These are phyloP conservation scores for Suillus brevipes DNA, from an alignment of 768 basidiomycete species.

Conservation along the genomic window DNA sequence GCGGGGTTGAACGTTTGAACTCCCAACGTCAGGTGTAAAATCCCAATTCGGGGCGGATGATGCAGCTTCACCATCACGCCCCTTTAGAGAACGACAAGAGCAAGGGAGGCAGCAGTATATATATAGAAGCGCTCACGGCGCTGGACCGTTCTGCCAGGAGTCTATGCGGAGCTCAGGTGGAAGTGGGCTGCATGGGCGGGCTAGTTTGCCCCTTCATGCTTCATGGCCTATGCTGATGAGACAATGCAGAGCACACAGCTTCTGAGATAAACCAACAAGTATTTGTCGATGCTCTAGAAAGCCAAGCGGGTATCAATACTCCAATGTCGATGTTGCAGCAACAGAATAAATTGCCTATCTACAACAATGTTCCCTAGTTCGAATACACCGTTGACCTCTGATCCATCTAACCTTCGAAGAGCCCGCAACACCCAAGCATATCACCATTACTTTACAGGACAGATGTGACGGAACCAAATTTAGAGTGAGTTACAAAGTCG, in stretches of 20 bases:
- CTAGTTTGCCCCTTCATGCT: no score
- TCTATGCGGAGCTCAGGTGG: no score
- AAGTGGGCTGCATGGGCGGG: no score
- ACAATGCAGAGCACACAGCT: conserved; percentile 35
- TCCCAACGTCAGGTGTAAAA: neutral
- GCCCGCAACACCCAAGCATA: no score
- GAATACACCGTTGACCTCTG: no score
- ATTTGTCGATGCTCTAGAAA: neutral
- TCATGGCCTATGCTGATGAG: conserved; percentile 2
- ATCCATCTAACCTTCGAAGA: no score
- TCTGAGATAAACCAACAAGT: neutral
- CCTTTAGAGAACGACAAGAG: neutral
- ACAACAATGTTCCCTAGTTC: no score
- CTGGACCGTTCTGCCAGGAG: no score
- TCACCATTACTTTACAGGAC: no score
- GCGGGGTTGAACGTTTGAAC: neutral
- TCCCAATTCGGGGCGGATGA: neutral
- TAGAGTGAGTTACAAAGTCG: no score
- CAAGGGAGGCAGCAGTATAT: neutral
- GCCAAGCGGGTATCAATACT: neutral
- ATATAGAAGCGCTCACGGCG: neutral
- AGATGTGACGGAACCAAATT: no score
- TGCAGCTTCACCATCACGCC: neutral
- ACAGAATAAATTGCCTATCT: neutral
- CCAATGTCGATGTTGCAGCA: neutral